Evolutionary conservation across 1,284 basidiomycete species (phyloP), one percentile per base, ranked within the genome.

Genomic region (Austroboletus rostrupii): DNA sequence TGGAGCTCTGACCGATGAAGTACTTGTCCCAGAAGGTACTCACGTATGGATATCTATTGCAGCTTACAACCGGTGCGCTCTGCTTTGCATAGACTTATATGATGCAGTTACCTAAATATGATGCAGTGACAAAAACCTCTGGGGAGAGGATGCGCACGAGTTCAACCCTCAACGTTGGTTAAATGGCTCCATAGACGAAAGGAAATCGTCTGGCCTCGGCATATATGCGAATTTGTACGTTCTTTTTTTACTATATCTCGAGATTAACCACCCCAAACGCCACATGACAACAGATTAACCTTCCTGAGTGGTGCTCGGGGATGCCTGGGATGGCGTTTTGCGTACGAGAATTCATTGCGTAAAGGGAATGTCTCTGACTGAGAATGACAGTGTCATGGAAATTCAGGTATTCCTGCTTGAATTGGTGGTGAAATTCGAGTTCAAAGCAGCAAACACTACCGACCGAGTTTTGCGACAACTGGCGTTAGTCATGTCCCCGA

Each of bases 121-220:
- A 10, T 36, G 5, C 44, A 73, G 72, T 53, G 65, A 77, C 55
- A 68, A 69, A 47, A 65, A 70, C 17, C 52, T 80, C 6, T 80
- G 77, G 67, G 79, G 79, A 4, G 61, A 71, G 10, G 75, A 82
- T 53, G 73, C 78, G 0, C 62, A 78, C 36, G 55, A 58, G 12
- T 81, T 72, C 61, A 73, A 78, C 38, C 79, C 79, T 0, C 67
- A 75, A 13, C 75, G 79, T 12, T 80, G 80, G 73, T 60, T 78
- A 37, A 52, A 68, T 17, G 62, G 63, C 26, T 53, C 61, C 7
- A 52, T 59, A 9, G 44, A 47, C 28, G 64, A 68, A 19, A 74
- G 70, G 58, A 71, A 66, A 38, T 51, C 57, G 11, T 58, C 67
- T 26, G 63, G 70, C 0, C 59, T 79, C 11, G 78, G 80, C 3